phyloP scores from a whole-genome alignment of 176 grass and related monocot species.

The Triticum turgidum region DNA sequence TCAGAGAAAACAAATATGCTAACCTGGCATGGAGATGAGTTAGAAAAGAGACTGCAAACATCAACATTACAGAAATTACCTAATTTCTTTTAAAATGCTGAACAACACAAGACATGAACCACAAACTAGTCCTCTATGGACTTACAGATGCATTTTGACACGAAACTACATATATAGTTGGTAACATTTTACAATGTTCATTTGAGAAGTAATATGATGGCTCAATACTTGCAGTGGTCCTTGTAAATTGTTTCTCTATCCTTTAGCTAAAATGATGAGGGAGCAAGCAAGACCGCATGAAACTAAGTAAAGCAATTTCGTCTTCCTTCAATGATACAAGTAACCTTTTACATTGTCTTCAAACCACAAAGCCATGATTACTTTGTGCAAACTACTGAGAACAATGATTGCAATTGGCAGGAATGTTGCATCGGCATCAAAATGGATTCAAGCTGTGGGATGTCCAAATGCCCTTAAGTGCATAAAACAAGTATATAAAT shows the following conservation, averaged over 20 bases:
- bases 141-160: no score
- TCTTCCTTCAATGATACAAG: neutral
- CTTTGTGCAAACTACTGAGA: slow-evolving; percentile 9
- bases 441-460: neutral
- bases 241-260: neutral
- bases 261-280: slow-evolving; percentile 1
- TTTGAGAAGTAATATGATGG: neutral
- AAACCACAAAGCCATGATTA: neutral
- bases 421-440: neutral
- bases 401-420: neutral
- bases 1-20: slow-evolving; percentile 20
- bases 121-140: no score
- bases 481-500: neutral
- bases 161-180: neutral
- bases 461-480: neutral
- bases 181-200: neutral
- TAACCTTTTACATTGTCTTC: neutral
- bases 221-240: neutral
- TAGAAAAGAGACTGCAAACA: no score
- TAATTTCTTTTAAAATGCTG: no score
- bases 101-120: no score
- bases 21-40: neutral
- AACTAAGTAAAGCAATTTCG: neutral
- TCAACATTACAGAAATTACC: no score
- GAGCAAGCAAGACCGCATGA: neutral